Base-by-base conservation (phyloP, 2,329 filamentous ascomycete genomes). In the Macroventuria anomochaeta region DNA sequence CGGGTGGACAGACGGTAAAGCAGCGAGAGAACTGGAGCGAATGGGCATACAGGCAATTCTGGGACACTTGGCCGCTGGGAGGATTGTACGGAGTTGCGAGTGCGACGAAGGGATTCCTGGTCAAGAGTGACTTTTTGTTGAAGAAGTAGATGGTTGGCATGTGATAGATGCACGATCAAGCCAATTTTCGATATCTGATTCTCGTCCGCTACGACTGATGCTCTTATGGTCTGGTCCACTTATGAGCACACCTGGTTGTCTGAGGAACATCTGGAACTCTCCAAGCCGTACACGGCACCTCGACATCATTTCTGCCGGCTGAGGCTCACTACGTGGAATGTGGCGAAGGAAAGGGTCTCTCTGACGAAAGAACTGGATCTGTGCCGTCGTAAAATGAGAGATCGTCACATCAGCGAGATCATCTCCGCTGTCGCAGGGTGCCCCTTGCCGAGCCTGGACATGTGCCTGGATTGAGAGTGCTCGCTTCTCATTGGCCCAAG, bases 51-150 rank as follows among this genome's bases (percentile, higher is more conserved):
- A 47, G 59, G 8, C 42, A 47, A 3, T 63, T 73, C 29, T 75
- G 72, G 73, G 57, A 59, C 12, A 68, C 61, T 8, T 75, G 74
- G 72, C 74, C 75, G 5, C 43, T 76, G 5, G 70, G 71, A 2
- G 75, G 75, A 2, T 15, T 77, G 55, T 76, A 76, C 55, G 75
- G 75, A 0, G 72, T 76, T n/a, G 62, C 65, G 32, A 74, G 67
- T 53, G 71, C 73, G 38, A 62, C 73, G 3, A 74, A 72, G 43
- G 68, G 66, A 7, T 53, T 73, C 36, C 21, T 73, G 43, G 53
- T 71, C 29, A 48, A 66, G 42, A 71, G 69, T 38, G 70, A 73
- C 52, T 72, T 72, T 52, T 55, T 73, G 51, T 44, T 72, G 49
- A 73, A 71, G 58, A 68, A 62, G 58, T 67, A 58, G 20, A 13